Conservation (phyloP, 2,329 filamentous ascomycete genomes). For the Cladosporium sp. region DNA sequence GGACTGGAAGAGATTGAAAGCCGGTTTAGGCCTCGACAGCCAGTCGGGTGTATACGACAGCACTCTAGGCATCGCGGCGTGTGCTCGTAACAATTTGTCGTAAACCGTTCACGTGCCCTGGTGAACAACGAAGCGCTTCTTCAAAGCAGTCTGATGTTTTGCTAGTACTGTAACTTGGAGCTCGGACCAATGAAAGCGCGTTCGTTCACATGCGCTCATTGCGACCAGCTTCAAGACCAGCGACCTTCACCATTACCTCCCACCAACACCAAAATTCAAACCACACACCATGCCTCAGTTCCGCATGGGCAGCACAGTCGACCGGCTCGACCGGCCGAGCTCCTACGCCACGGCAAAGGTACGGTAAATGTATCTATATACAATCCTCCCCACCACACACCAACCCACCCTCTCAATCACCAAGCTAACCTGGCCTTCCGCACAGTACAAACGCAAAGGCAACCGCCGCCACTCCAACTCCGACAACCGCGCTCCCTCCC, state of each 20-base stretch:
- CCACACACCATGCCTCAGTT: slow-evolving; percentile 41
- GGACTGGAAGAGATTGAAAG: slow-evolving; percentile 69
- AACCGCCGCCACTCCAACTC: slow-evolving; percentile 58
- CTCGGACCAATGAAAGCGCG: not conserved
- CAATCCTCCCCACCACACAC: not conserved
- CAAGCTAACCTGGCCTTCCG: too few relatives aligned
- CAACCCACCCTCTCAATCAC: slow-evolving; percentile 13
- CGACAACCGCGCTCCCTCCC: slow-evolving; percentile 47
- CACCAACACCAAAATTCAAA: not conserved
- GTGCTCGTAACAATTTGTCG: not conserved
- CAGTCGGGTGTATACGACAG: slow-evolving; percentile 81
- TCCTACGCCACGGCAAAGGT: slow-evolving; percentile 88
- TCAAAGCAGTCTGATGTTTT: not conserved
- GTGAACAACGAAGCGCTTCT: not conserved
- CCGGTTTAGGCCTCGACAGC: slow-evolving; percentile 74
- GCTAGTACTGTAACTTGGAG: not conserved
- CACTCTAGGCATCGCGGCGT: slow-evolving; percentile 70
- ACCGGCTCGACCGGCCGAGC: slow-evolving; percentile 88
- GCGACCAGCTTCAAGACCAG: too few relatives aligned
- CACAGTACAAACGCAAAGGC: slow-evolving; percentile 65
- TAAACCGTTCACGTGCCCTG: not conserved
- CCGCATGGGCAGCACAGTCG: slow-evolving; percentile 66
- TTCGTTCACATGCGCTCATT: slow-evolving; percentile 4
- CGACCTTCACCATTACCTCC: not conserved
- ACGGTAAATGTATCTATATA: slow-evolving; percentile 19